Percentiles rank a stretch among this genome's conserved stretches.
Evolutionary conservation across 768 basidiomycete genomes (phyloP).

Genomic region (Brasilioporus rufonigricans): DNA sequence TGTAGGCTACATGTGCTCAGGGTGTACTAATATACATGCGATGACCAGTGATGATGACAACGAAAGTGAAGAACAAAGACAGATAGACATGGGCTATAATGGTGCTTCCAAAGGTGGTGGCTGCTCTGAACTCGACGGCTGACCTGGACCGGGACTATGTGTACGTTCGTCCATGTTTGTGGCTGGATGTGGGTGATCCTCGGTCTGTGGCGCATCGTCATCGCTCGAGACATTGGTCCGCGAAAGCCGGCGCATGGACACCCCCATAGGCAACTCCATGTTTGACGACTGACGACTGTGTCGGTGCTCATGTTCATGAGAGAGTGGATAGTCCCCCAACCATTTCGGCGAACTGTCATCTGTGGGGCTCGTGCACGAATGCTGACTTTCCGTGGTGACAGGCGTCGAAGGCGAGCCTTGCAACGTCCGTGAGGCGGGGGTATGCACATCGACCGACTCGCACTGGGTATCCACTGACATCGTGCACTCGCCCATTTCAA

Average conservation of each 20-base stretch:
- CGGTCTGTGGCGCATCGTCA: not conserved
- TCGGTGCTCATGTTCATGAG: no score
- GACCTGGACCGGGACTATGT: not conserved
- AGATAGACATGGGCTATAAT: not conserved
- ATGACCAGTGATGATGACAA: not conserved
- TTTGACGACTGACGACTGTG: no score
- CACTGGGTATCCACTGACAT: not conserved
- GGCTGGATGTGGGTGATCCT: not conserved
- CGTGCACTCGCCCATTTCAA: constrained; percentile 10
- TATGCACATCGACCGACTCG: not conserved
- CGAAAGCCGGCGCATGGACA: not conserved
- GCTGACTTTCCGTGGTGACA: not conserved
- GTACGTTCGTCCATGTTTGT: not conserved
- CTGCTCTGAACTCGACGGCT: not conserved
- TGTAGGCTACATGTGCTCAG: not conserved
- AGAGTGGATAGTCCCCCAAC: not conserved
- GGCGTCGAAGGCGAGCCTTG: not conserved
- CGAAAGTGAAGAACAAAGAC: not conserved
- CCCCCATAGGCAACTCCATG: no score
- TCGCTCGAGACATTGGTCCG: not conserved
- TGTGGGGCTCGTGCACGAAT: not conserved
- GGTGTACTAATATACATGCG: not conserved
- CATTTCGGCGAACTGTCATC: not conserved
- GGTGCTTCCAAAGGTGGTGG: not conserved
- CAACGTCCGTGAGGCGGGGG: not conserved